phyloP scores from a whole-genome alignment of 768 basidiomycete species.

The Leucocoprinus birnbaumii region DNA sequence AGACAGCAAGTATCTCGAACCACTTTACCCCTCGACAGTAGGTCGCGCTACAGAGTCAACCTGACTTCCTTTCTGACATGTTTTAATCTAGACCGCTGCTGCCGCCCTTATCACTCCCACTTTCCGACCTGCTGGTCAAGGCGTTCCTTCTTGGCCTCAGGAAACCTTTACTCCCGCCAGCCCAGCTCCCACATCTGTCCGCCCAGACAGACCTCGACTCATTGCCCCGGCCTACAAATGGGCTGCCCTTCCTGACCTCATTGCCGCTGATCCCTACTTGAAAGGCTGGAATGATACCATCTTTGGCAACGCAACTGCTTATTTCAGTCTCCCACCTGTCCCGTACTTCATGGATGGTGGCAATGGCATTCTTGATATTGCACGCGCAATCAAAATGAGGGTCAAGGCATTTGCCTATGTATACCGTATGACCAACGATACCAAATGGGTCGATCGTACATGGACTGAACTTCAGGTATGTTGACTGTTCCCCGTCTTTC shows the following conservation, averaged over 20 bases:
- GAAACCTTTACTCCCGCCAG: slow-evolving; percentile 73
- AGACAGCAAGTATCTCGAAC: slow-evolving; percentile 74
- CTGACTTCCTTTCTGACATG: too few relatives aligned
- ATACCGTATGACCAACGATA: slow-evolving; percentile 89
- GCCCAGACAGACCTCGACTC: slow-evolving; percentile 83
- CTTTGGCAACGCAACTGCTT: slow-evolving; percentile 83
- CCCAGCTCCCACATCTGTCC: slow-evolving; percentile 57
- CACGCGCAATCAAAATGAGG: slow-evolving; percentile 85
- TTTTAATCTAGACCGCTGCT: too few relatives aligned
- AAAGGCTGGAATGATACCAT: slow-evolving; percentile 88
- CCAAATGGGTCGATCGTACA: slow-evolving; percentile 83
- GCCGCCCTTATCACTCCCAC: slow-evolving; percentile 72
- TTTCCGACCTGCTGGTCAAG: slow-evolving; percentile 54
- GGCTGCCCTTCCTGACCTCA: slow-evolving; percentile 74
- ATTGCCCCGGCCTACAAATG: slow-evolving; percentile 93
- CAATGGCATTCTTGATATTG: slow-evolving; percentile 89
- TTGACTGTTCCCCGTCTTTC: slow-evolving; percentile 10
- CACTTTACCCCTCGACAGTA: slow-evolving; percentile 87
- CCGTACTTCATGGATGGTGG: slow-evolving; percentile 73
- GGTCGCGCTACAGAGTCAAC: too few relatives aligned
- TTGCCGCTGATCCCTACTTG: slow-evolving; percentile 83
- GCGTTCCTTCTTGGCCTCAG: slow-evolving; percentile 61
- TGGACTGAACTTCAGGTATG: slow-evolving; percentile 82
- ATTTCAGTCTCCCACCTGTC: slow-evolving; percentile 60
- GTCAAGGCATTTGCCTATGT: slow-evolving; percentile 92